Percentiles rank a stretch among this genome's conserved stretches.
Evolutionary conservation across 192 early-diverging fungal genomes (phyloP).

Genomic region (Spizellomyces sp.): DNA sequence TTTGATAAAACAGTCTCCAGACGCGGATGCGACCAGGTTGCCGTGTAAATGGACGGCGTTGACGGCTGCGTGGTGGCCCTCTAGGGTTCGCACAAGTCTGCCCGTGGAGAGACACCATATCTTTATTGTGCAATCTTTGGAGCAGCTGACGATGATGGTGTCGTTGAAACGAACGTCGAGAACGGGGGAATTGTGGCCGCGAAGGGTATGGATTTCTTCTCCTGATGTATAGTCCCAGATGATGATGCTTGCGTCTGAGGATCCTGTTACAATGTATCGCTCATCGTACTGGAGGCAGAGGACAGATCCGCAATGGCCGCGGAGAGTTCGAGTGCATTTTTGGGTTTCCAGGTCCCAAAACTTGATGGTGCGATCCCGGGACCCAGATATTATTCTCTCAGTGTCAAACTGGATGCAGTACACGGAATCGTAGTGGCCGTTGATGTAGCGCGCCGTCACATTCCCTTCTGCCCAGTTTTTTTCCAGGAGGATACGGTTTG

Average conservation of each 20-base stretch:
- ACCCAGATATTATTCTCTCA: slow-evolving; percentile 46
- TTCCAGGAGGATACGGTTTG: slow-evolving; percentile 35
- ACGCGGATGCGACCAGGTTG: slow-evolving; percentile 76
- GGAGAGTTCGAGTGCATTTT: slow-evolving; percentile 27
- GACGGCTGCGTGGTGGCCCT: slow-evolving; percentile 90
- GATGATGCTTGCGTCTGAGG: slow-evolving; percentile 51
- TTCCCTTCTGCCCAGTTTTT: slow-evolving; percentile 50
- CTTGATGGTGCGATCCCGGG: slow-evolving; percentile 47
- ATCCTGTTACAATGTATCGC: slow-evolving; percentile 52
- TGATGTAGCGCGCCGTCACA: slow-evolving; percentile 29
- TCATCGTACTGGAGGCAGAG: slow-evolving; percentile 62
- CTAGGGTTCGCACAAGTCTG: slow-evolving; percentile 61
- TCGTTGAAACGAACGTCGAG: slow-evolving; percentile 85
- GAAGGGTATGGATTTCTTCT: slow-evolving; percentile 47
- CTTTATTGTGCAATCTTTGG: slow-evolving; percentile 90
- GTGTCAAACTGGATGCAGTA: slow-evolving; percentile 61
- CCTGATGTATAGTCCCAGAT: slow-evolving; percentile 62
- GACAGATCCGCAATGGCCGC: slow-evolving; percentile 52
- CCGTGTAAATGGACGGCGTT: slow-evolving; percentile 85
- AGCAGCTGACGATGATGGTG: slow-evolving; percentile 77
- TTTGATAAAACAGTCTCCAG: slow-evolving; percentile 82
- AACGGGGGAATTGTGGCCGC: slow-evolving; percentile 80
- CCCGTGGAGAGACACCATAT: slow-evolving; percentile 70
- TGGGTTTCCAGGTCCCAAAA: slow-evolving; percentile 50
- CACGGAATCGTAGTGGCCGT: slow-evolving; percentile 56